Evolutionary conservation across 176 grass and related monocot genomes (phyloP), one percentile per base, ranked within the genome.

Genomic region (Paspalum vaginatum): DNA sequence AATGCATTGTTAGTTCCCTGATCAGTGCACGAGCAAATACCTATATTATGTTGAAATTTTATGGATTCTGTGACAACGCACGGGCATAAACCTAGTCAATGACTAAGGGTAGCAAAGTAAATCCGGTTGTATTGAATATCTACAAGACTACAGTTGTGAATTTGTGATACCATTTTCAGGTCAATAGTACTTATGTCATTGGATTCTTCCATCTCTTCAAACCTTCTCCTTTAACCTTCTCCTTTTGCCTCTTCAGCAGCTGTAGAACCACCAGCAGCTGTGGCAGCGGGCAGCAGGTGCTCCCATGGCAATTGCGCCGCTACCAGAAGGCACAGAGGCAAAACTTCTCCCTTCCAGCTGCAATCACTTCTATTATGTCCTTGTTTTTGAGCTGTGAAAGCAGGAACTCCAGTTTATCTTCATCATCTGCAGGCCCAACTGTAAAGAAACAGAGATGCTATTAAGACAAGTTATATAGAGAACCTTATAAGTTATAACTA

Each of bases 181-280:
- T 11, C 16, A 11, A 61, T 11, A 83, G 74, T 3, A 72, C 87
- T 68, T 92, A 92, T 87, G 0, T 96, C 90, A 74, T 96, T 90
- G 20, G 93, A 96, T 50, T 96, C 90, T 83, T 96, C 93, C 74
- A 92, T 96, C 90, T 96, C 93, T 83, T 95, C 93, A n/a, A n/a
- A n/a, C n/a, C n/a, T n/a, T n/a, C n/a, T n/a, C n/a, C n/a, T n/a
- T n/a, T n/a, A 49, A 92, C 93, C 77, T 92, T 95, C 79, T 95
- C 93, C 74, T 95, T 92, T 96, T 51, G 85, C 56, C 87, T 96
- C 93, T 65, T 80, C 87, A 76, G 90, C 93, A 25, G 89, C 80
- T 27, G 90, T 84, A 25, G 85, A 90, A 53, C 57, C 93, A 54
- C 65, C 88, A 47, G 49, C 90, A 86, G 26, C 87, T 54, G 26